Conservation (phyloP, 306 rosid species). For the Prosopis cineraria region DNA sequence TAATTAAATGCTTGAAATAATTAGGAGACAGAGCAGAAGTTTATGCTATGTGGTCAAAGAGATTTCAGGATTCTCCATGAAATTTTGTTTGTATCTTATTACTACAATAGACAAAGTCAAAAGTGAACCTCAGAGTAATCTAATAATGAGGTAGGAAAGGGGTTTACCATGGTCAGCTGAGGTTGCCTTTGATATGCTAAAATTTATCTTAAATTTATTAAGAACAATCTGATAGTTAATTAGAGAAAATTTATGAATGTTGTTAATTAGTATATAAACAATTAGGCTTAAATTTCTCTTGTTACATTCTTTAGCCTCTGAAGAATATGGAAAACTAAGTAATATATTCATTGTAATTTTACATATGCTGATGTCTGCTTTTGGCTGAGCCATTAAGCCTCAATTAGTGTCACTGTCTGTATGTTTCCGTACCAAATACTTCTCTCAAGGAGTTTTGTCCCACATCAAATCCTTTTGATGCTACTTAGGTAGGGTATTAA, state of each 20-base stretch:
- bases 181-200: conserved; percentile 6
- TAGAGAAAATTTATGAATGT: conserved; percentile 2
- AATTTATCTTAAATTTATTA: no score
- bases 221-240: no score
- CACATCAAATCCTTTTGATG: not conserved
- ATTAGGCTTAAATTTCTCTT: conserved; percentile 26
- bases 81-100: conserved; percentile 12
- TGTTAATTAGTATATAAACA: not conserved
- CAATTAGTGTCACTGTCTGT: no score
- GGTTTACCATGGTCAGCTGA: conserved; percentile 1
- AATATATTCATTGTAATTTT: not conserved
- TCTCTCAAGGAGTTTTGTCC: not conserved
- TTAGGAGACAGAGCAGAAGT: conserved; percentile 25
- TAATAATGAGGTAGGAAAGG: conserved; percentile 12
- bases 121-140: not conserved
- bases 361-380: not conserved
- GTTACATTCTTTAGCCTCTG: no score
- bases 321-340: no score
- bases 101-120: conserved; percentile 7
- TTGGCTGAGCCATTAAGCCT: not conserved
- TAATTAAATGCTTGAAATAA: conserved; percentile 1
- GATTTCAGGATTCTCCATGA: conserved; percentile 12
- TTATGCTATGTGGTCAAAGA: not conserved
- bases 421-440: no score
- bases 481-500: not conserved